phyloP scores from a whole-genome alignment of 176 grass and related monocot species.

The Pharus latifolius region DNA sequence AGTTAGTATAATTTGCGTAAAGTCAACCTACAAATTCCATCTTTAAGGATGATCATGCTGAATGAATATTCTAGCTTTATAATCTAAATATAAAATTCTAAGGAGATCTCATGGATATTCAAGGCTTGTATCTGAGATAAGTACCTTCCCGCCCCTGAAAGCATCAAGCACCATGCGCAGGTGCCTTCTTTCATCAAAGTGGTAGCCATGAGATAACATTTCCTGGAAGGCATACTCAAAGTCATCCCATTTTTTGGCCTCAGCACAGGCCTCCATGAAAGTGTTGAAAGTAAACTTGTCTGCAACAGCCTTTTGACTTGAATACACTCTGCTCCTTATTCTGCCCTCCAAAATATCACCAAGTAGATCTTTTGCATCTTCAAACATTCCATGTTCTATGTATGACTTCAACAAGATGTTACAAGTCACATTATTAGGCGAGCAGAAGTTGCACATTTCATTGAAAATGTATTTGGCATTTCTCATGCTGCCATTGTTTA shows the following conservation, averaged over 20 bases:
- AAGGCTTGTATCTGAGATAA: conserved; percentile 9
- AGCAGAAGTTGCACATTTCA: conserved; percentile 75
- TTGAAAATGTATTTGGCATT: conserved; percentile 79
- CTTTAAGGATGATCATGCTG: conserved; percentile 9
- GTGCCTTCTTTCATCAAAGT: conserved; percentile 69
- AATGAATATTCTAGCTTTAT: conserved; percentile 13
- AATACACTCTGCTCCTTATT: conserved; percentile 35
- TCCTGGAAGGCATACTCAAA: conserved; percentile 56
- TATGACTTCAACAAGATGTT: conserved; percentile 93
- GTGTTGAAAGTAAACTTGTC: conserved; percentile 97
- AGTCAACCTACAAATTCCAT: not conserved
- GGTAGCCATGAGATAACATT: conserved; percentile 59
- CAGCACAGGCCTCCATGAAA: conserved; percentile 76
- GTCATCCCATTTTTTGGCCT: conserved; percentile 69
- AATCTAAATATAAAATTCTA: not conserved
- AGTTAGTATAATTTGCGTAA: too few species aligned
- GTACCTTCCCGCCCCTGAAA: conserved; percentile 81
- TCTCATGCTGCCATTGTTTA: conserved; percentile 69
- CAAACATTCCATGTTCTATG: conserved; percentile 55
- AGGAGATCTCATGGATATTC: not conserved
- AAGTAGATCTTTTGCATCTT: conserved; percentile 64
- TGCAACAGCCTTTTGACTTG: conserved; percentile 31
- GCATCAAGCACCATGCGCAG: conserved; percentile 59
- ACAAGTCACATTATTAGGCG: conserved; percentile 72
- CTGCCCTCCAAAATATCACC: conserved; percentile 50